These are phyloP conservation scores for Tricholoma sp. DNA, from an alignment of 768 basidiomycete genomes.

Conservation along the genomic window DNA sequence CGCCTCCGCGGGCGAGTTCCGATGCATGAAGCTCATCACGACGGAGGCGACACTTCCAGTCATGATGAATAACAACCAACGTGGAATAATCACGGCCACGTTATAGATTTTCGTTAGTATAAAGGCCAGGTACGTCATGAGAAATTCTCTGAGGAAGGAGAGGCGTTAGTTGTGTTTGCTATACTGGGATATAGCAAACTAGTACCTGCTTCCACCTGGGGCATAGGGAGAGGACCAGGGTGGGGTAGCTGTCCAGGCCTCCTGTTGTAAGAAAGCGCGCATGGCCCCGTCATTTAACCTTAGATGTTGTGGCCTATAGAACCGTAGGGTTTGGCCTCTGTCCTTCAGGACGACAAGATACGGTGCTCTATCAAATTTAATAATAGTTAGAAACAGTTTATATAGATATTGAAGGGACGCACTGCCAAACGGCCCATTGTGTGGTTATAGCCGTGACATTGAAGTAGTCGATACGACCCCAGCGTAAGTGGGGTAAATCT, in stretches of 20 bases:
- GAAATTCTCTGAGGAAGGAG: conserved; percentile 48
- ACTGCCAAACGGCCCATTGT: conserved; percentile 86
- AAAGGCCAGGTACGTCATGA: conserved; percentile 56
- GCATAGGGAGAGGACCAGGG: conserved; percentile 68
- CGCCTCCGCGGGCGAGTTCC: conserved; percentile 9
- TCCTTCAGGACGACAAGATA: conserved; percentile 66
- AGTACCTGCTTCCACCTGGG: conserved; percentile 73
- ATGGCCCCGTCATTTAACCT: conserved; percentile 56
- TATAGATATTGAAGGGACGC: conserved; percentile 22
- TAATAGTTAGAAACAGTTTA: conserved; percentile 2
- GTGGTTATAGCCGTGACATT: conserved; percentile 81
- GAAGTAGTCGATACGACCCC: conserved; percentile 85
- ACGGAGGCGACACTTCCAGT: conserved; percentile 67
- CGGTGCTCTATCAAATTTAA: conserved; percentile 53
- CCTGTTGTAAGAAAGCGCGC: conserved; percentile 60
- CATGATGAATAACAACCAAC: conserved; percentile 62
- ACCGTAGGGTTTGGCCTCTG: conserved; percentile 75
- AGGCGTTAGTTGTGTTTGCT: not conserved
- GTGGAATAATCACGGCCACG: conserved; percentile 50
- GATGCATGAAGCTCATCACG: conserved; percentile 62
- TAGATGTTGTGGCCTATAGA: conserved; percentile 64
- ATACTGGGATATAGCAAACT: not conserved
- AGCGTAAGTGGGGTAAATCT: conserved; percentile 69
- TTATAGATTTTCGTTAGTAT: conserved; percentile 48
- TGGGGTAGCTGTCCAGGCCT: conserved; percentile 55